Percentiles rank a stretch among this genome's conserved stretches.
phyloP scores from a whole-genome alignment of 2,329 filamentous ascomycete species.

The Mollisiaceae sp. region DNA sequence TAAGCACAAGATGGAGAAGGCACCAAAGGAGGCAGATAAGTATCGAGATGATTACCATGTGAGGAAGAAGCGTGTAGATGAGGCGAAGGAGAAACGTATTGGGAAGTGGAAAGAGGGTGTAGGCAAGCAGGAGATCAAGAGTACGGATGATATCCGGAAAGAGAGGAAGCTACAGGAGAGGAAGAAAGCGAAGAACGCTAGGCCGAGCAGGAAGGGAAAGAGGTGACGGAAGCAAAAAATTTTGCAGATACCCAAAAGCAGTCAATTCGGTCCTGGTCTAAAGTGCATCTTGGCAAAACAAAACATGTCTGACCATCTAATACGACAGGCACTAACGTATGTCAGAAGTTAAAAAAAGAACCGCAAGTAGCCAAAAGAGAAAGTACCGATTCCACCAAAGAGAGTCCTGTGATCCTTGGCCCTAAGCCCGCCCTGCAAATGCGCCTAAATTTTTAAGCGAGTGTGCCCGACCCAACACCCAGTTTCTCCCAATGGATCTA shows the following conservation, averaged over 20 bases:
- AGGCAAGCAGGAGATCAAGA: slow-evolving; percentile 80
- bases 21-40: slow-evolving; percentile 93
- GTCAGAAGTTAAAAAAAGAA: background rate
- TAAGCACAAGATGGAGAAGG: slow-evolving; percentile 85
- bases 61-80: slow-evolving; percentile 87
- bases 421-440: background rate
- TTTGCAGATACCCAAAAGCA: slow-evolving; percentile 18
- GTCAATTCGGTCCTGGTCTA: background rate
- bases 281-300: background rate
- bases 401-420: slow-evolving; percentile 20
- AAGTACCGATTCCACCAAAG: slow-evolving; percentile 8
- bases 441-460: slow-evolving; percentile 9
- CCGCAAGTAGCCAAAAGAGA: background rate
- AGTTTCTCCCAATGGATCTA: slow-evolving; percentile 5
- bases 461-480: slow-evolving; percentile 20
- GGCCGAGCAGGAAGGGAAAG: slow-evolving; percentile 68
- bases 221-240: slow-evolving; percentile 20
- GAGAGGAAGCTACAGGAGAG: slow-evolving; percentile 77
- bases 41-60: slow-evolving; percentile 88
- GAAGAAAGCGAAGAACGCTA: slow-evolving; percentile 84
- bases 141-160: slow-evolving; percentile 83
- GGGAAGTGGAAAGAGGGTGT: slow-evolving; percentile 75
- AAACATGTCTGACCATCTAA: background rate
- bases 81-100: slow-evolving; percentile 83
- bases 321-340: background rate